These are phyloP conservation scores for Nephelium lappaceum DNA, from an alignment of 345 rosid species.

Conservation along the genomic window DNA sequence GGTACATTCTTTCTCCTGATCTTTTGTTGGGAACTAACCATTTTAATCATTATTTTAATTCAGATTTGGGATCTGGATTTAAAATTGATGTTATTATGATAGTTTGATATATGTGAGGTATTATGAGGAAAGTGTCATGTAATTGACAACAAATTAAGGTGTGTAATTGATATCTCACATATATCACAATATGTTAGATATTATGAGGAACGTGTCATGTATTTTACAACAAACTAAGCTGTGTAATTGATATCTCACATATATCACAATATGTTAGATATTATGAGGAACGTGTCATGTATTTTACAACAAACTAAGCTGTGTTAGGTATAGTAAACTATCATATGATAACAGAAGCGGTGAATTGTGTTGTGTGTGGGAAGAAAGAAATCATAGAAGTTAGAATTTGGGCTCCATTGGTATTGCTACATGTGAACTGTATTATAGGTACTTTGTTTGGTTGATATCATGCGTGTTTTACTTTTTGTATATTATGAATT, in stretches of 20 bases:
- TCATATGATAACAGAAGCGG: neutral
- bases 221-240: too few relatives aligned
- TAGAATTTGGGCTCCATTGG: neutral
- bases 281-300: too few relatives aligned
- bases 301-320: too few relatives aligned
- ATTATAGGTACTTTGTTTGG: neutral
- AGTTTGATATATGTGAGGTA: neutral
- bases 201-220: too few relatives aligned
- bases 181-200: too few relatives aligned
- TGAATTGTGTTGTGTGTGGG: neutral
- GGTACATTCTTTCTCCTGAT: constrained; percentile 41
- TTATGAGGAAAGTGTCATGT: too few relatives aligned
- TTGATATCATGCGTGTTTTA: neutral
- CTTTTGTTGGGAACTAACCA: neutral
- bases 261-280: too few relatives aligned
- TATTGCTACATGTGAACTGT: neutral
- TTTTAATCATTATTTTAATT: neutral
- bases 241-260: neutral
- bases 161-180: neutral
- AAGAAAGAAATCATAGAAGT: neutral
- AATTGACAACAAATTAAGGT: too few relatives aligned
- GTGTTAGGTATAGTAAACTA: neutral
- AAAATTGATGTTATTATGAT: neutral
- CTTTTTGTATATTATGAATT: neutral
- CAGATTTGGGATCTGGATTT: neutral